Conservation (phyloP, 805 yeast species). For the Monosporozyma solicola region DNA sequence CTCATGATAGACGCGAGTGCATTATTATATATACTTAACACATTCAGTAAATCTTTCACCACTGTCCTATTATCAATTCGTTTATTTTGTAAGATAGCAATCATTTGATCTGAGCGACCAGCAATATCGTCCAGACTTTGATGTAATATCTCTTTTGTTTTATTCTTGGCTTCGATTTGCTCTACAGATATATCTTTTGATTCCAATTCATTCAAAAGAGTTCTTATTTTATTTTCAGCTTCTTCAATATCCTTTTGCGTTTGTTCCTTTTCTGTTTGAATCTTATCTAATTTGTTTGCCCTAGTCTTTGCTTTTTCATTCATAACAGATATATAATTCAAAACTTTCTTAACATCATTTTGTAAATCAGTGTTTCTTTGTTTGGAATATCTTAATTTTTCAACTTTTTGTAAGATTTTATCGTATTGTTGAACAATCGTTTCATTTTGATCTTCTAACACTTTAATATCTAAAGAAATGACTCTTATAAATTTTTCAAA, state of each 20-base stretch:
- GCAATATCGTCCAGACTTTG: slow-evolving; percentile 42
- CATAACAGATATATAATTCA: slow-evolving; percentile 62
- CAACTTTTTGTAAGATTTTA: slow-evolving; percentile 36
- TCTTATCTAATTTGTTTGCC: slow-evolving; percentile 48
- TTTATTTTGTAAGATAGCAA: slow-evolving; percentile 39
- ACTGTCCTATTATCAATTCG: slow-evolving; percentile 42
- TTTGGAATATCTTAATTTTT: slow-evolving; percentile 41
- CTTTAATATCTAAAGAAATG: slow-evolving; percentile 39
- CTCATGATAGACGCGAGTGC: slow-evolving; percentile 34
- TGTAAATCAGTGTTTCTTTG: slow-evolving; percentile 56
- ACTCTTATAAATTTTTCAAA: slow-evolving; percentile 44
- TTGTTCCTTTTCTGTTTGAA: slow-evolving; percentile 42
- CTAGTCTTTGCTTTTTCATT: slow-evolving; percentile 57
- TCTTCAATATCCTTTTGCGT: slow-evolving; percentile 33
- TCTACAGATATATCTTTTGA: slow-evolving; percentile 51
- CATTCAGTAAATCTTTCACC: slow-evolving; percentile 42
- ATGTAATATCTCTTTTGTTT: slow-evolving; percentile 51
- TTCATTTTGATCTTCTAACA: slow-evolving; percentile 34
- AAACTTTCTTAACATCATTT: slow-evolving; percentile 60
- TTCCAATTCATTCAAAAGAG: slow-evolving; percentile 37
- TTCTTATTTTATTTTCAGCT: slow-evolving; percentile 35
- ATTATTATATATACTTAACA: slow-evolving; percentile 49
- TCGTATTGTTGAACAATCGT: slow-evolving; percentile 34
- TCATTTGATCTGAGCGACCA: slow-evolving; percentile 38
- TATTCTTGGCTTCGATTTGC: slow-evolving; percentile 54